Evolutionary conservation across 257 asterid genomes (phyloP), one percentile per base, ranked within the genome.

Genomic region (Solanum clarkiae): DNA sequence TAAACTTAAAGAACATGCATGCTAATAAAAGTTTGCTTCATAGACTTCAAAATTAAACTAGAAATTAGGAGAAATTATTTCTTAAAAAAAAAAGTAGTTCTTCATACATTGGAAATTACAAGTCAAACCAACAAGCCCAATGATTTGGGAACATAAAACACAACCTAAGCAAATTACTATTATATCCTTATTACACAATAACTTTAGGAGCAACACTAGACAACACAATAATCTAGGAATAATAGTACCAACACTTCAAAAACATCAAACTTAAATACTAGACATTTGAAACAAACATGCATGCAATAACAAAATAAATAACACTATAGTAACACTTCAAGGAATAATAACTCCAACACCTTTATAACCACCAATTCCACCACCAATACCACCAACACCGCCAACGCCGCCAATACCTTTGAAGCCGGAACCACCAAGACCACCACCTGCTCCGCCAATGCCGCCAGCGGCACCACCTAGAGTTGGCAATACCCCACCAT

Each of bases 401-500:
- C 86, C 69, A 53, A 77, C 10, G 13, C 82, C 82, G 14, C 82
- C 82, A 0, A 69, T 40, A 3, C 79, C 79, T 69, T 69, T 69
- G 18, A 69, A 10, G 26, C 82, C 82, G 7, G 44, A 17, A 53
- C 82, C 82, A 54, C 82, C 82, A 75, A 75, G 45, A 22, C 82
- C 92, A 0, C 89, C 92, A 0, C 88, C 87, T 0, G 86, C 13
- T 40, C 92, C 90, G 0, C 90, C 91, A 22, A 60, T 75, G 18
- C 85, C 8, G 32, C 89, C 91, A 0, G 86, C 93, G 11, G 63
- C 36, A n/a, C 91, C 93, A 5, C 94, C 94, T 32, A 91, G 72
- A 11, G 84, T 69, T 47, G 95, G 95, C 59, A 92, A 45, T 75
- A 92, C 88, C 20, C 94, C 94, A 7, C 87, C 92, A 15, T 68